Base-by-base conservation (phyloP, 495 filamentous ascomycete species). In the Apodospora peruviana region DNA sequence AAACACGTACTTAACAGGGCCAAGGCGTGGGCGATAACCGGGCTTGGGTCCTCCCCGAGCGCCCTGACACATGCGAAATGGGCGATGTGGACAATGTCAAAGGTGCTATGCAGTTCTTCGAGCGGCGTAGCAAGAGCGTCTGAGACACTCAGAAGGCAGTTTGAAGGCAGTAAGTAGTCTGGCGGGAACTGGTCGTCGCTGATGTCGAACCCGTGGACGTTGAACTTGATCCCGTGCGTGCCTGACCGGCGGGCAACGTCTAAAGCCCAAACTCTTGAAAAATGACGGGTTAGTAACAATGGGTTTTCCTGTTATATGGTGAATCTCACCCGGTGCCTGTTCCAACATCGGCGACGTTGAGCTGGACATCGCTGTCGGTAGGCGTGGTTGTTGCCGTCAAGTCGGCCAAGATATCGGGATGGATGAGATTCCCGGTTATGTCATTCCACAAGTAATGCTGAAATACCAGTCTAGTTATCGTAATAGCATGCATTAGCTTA, bases 181-280 rank as follows among this genome's bases (percentile, higher is more conserved):
- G 47, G 47, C 5, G 47, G 47, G 47, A 38, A 50, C 20, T 50
- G 39, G 2, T 43, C 47, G 21, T 50, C 47, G 39, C 47, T 50
- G 40, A 50, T 50, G 47, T 50, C 47, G 40, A 50, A 50, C 8
- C 40, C 47, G n/a, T 50, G 47, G 40, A 50, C 47, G 11, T 43
- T 43, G 47, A 50, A 43, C 47, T 50, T 50, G 39, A 38, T 5
- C 5, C 18, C 47, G 17, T 1, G 32, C 4, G 40, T 25, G 22
- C 24, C 32, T 20, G 40, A 43, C 20, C 35, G 9, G 11, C 47
- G 32, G 3, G 40, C 39, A 11, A 50, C 40, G 14, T 43, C 47
- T 2, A 43, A 20, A 27, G 47, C 47, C 47, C 47, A 50, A 16
- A 24, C 29, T 2, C 47, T 50, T 16, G 4, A 17, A 19, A n/a